phyloP scores from a whole-genome alignment of 805 yeast species.

The Teunomyces stri region DNA sequence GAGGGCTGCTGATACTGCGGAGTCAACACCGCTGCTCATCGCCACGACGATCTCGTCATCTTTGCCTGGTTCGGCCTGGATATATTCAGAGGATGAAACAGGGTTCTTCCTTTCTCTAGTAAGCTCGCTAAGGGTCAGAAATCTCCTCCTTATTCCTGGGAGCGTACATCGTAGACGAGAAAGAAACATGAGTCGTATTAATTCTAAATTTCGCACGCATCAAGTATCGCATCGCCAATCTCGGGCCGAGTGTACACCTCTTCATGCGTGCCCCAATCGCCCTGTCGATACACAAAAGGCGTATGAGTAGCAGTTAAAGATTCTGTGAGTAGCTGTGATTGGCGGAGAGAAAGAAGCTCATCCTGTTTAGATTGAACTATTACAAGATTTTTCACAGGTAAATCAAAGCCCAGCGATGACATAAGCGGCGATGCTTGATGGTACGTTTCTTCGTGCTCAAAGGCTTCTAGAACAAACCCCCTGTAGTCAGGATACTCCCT shows the following conservation, averaged over 20 bases:
- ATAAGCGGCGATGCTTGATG: slow-evolving; percentile 24
- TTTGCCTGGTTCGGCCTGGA: slow-evolving; percentile 45
- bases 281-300: slow-evolving; percentile 14
- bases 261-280: slow-evolving; percentile 60
- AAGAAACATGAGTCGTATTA: not conserved
- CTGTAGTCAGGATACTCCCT: slow-evolving; percentile 61
- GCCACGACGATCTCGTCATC: slow-evolving; percentile 75
- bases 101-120: not conserved
- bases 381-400: slow-evolving; percentile 17
- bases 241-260: slow-evolving; percentile 47
- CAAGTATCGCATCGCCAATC: not conserved
- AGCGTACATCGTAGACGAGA: not conserved
- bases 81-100: slow-evolving; percentile 11
- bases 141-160: not conserved
- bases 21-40: slow-evolving; percentile 97
- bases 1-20: slow-evolving; percentile 80
- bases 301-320: slow-evolving; percentile 26
- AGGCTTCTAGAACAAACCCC: slow-evolving; percentile 60
- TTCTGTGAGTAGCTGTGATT: slow-evolving; percentile 39
- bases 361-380: slow-evolving; percentile 64
- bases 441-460: slow-evolving; percentile 23
- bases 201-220: not conserved
- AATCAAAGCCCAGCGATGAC: not conserved
- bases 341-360: slow-evolving; percentile 57
- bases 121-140: slow-evolving; percentile 6